Base-by-base conservation (phyloP, 1,139 yeast genomes). In the Diutina catenulata region DNA sequence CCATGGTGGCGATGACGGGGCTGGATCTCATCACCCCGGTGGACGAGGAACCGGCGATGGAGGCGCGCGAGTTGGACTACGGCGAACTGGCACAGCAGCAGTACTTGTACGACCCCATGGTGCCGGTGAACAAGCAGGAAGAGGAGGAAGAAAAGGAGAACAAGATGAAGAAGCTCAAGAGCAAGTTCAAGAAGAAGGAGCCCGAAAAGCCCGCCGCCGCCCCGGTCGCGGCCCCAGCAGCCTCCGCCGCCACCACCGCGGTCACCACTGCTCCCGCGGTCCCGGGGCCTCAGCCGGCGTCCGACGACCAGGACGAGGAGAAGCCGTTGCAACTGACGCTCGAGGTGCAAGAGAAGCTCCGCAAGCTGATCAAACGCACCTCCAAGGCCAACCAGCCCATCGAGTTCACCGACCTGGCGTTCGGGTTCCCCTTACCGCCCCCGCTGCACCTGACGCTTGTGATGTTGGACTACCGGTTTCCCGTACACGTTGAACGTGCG, bases 401-500 rank as follows among this genome's bases (percentile, higher is more conserved):
- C 33, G 76, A 77, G 46, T 80, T 80, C 57, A 78, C 83, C 2
- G 91, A 80, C 46, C 79, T 88, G 19, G 88, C 91, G 4, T 81
- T 81, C 59, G 94, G 94, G 4, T 81, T 81, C 58, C 93, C 94
- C 4, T 60, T 81, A 41, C 94, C 94, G 1, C 87, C 87, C 27
- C 74, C 84, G 20, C 77, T 88, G 0, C 73, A 69, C 33, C 77
- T 88, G 0, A 80, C 91, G 0, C 64, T 81, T 39, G 71, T 80
- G 24, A 81, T 81, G 94, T 66, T 80, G 46, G 88, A 80, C 53
- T 78, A 80, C 51, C 66, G 98, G 45, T 83, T 84, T 55, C 96
- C 97, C 0, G 78, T 91, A 36, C 95, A 88, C 55, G 94, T 91
- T 36, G 98, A 93, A 57, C 70, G 98, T 35, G 97, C 98, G 1